A percentile compares a stretch with the other conserved stretches of the same genome.
These are phyloP conservation scores for Phoma sp. DNA, from an alignment of 2,329 filamentous ascomycete genomes.

Conservation along the genomic window DNA sequence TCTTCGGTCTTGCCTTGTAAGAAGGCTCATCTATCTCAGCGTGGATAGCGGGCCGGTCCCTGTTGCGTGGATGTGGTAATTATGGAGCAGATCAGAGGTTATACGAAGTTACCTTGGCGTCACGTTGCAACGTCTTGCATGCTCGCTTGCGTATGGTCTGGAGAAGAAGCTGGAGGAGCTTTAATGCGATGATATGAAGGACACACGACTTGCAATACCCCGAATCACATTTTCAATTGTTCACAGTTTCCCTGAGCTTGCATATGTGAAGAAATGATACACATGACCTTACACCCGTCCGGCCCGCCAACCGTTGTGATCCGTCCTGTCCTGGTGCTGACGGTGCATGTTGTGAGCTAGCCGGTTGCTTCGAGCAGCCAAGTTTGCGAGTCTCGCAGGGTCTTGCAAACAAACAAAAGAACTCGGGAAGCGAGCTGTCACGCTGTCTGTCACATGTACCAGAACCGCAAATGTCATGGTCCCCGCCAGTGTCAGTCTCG, in stretches of 20 bases:
- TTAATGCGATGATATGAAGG: constrained; percentile 47
- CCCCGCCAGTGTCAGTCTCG: constrained; percentile 6
- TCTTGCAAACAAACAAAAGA: neutral
- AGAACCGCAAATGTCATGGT: constrained; percentile 4
- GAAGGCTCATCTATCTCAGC: constrained; percentile 15
- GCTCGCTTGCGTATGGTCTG: constrained; percentile 29
- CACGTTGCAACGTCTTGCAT: constrained; percentile 27
- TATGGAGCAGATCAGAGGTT: constrained; percentile 23
- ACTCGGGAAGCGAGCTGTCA: constrained; percentile 13
- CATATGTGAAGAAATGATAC: neutral
- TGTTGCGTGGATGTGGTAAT: constrained; percentile 29
- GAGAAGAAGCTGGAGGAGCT: constrained; percentile 27
- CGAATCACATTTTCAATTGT: constrained; percentile 33
- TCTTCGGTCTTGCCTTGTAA: constrained; percentile 66
- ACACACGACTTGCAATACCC: constrained; percentile 44
- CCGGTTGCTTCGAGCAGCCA: neutral
- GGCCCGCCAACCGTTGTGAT: neutral
- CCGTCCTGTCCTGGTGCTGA: neutral
- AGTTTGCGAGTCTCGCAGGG: neutral
- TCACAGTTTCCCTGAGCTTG: constrained; percentile 1
- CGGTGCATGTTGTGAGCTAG: neutral
- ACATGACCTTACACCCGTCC: neutral
- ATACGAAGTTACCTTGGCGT: constrained; percentile 26
- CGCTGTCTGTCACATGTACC: neutral
- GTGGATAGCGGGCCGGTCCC: constrained; percentile 35